These are phyloP conservation scores for Magnaporthiopsis incrustans DNA, from an alignment of 2,329 filamentous ascomycete species.

Conservation along the genomic window DNA sequence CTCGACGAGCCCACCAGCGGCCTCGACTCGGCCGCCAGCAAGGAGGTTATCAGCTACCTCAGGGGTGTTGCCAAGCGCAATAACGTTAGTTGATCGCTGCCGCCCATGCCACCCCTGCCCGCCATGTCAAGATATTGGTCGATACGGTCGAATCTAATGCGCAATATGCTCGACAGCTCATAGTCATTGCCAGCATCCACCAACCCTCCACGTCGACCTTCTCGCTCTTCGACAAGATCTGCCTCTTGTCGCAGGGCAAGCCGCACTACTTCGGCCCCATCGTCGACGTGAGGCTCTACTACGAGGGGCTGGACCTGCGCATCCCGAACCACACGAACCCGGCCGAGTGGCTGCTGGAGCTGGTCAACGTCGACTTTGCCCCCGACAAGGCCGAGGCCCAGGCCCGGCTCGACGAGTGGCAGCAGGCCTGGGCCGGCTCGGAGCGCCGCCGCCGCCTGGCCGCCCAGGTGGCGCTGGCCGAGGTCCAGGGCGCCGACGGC, in stretches of 20 bases:
- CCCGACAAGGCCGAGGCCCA: conserved; percentile 36
- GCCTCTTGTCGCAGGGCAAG: conserved; percentile 63
- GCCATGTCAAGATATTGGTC: not conserved
- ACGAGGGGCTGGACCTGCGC: conserved; percentile 48
- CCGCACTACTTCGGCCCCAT: conserved; percentile 68
- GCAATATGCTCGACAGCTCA: conserved; percentile 49
- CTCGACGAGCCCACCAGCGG: conserved; percentile 80
- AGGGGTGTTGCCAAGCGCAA: conserved; percentile 57
- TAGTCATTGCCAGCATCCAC: conserved; percentile 77
- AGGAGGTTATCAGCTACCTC: conserved; percentile 69
- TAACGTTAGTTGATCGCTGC: too few species aligned
- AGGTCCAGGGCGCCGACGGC: conserved; percentile 15
- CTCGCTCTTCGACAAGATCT: conserved; percentile 70
- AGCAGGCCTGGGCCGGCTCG: conserved; percentile 47
- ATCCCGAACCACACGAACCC: conserved; percentile 69
- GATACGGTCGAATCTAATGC: not conserved
- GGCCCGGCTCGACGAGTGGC: conserved; percentile 43
- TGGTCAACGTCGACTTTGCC: conserved; percentile 71
- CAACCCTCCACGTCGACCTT: conserved; percentile 78
- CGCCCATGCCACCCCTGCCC: too few species aligned
- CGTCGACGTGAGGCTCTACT: conserved; percentile 51
- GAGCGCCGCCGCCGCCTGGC: conserved; percentile 15
- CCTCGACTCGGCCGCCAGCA: conserved; percentile 68
- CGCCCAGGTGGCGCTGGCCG: conserved; percentile 17
- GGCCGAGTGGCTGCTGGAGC: conserved; percentile 70